Evolutionary conservation across 495 filamentous ascomycete species (phyloP), one percentile per base, ranked within the genome.

Genomic region (Penicillium lagena): DNA sequence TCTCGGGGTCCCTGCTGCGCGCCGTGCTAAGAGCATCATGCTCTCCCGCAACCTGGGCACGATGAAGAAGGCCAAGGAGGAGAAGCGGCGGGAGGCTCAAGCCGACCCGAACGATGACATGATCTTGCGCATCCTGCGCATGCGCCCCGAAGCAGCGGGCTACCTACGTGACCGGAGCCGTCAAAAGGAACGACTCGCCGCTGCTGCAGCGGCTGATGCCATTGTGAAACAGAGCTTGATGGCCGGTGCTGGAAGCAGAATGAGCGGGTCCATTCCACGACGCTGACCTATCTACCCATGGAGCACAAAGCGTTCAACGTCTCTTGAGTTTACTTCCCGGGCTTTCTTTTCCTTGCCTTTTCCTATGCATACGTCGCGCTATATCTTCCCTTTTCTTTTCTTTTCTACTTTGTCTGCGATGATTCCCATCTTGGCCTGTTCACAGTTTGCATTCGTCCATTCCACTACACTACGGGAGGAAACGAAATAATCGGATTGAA

Each of bases 101-200:
- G 91, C 94, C 4, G 94, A 97, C 52, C 90, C 94, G 7, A 95
- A 85, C 60, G 93, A 99, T 60, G 93, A 99, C 60, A 96, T 97
- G 87, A 97, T 99, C 49, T 67, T 99, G 33, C 79, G 93, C 11
- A 97, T 99, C 49, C 63, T 99, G 51, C 80, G 93, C 39, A 99
- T 99, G 93, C 74, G 93, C 39, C 90, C 90, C 12, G 93, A 97
- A 71, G 94, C 93, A n/a, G 80, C 82, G 34, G 69, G 77, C 32
- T 99, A 99, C 69, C 71, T 99, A 40, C 86, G 83, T 43, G 90
- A 97, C 63, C 72, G 93, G 14, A 90, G 87, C 59, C 78, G 94
- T 46, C 93, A 99, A 69, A 91, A 90, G 70, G 93, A 97, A 70
- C 72, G 91, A 53, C 77, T 96, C 55, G 89, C 89, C 6, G 93